Evolutionary conservation across 1,139 yeast genomes (phyloP), one percentile per base, ranked within the genome.

Genomic region (Saccharomyces hybrid): DNA sequence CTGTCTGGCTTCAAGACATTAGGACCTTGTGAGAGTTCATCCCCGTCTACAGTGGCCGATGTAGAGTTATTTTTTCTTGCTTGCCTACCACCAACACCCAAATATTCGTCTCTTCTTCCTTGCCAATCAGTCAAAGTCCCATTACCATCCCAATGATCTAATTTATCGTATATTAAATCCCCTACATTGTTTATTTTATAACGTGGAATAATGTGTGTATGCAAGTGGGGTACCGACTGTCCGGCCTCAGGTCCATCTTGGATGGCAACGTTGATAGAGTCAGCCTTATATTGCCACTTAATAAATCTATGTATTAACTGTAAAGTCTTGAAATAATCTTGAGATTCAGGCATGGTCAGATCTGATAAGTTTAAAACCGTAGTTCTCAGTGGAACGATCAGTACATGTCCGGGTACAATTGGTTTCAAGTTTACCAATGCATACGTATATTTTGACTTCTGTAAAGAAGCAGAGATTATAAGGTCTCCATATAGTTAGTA

Each of bases 231-330:
- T 1, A 93, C 84, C 16, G 93, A 82, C 67, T 93, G 99, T 3
- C 99, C 99, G 2, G 97, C 93, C 53, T 88, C 89, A 0, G 93
- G 88, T 0, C 99, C 99, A 68, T 93, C 99, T 67, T 93, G 99
- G 55, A 93, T 88, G 14, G 97, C 90, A 31, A 93, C 79, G 66
- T 93, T 93, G 57, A 89, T 69, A 0, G 96, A 75, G 61, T 90
- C 95, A 0, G 96, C 95, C 48, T 82, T 76, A 68, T 85, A 90
- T 14, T 77, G 73, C 56, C 76, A 66, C 59, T 78, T 82, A 29
- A 93, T 83, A 59, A 88, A 85, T 55, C 73, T 71, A 57, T 89
- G 84, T 0, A 93, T 76, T 52, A 78, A 66, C 61, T 88, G 96
- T n/a, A 93, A 74, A 0, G 96, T 81, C 46, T 72, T 71, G 78